A percentile compares a stretch with the other conserved stretches of the same genome.
phyloP scores from a whole-genome alignment of 164 flowering plant species.

The Cinnamomum chago region DNA sequence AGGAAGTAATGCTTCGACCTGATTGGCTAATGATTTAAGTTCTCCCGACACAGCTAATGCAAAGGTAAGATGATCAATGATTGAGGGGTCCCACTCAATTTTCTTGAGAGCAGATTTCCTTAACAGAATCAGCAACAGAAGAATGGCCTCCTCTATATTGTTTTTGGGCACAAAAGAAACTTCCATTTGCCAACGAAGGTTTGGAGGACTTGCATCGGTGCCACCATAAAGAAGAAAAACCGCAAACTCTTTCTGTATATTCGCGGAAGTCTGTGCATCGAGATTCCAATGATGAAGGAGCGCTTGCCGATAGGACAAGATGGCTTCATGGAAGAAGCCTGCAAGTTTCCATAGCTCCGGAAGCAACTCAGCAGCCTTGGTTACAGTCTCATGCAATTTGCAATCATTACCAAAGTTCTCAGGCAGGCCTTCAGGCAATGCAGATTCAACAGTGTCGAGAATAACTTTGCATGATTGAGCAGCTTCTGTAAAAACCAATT shows the following conservation, averaged over 20 bases:
- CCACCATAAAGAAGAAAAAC: conserved; percentile 84
- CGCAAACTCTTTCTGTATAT: conserved; percentile 78
- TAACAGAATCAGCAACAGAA: conserved; percentile 61
- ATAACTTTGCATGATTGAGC: conserved; percentile 81
- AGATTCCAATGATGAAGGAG: conserved; percentile 82
- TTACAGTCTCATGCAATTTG: conserved; percentile 72
- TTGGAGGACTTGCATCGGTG: conserved; percentile 72
- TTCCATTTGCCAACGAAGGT: conserved; percentile 70
- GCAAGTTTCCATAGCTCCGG: conserved; percentile 82
- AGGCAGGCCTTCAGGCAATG: conserved; percentile 75
- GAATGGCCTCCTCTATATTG: conserved; percentile 86
- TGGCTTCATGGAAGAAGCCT: conserved; percentile 54
- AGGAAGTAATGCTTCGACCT: conserved; percentile 68
- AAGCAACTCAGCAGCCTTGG: conserved; percentile 75
- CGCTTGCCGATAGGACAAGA: conserved; percentile 67
- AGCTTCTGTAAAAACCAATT: conserved; percentile 69
- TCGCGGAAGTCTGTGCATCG: conserved; percentile 55
- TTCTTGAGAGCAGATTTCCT: conserved; percentile 41
- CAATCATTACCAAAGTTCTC: conserved; percentile 50
- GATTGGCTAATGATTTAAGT: conserved; percentile 44
- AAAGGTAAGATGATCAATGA: conserved; percentile 75
- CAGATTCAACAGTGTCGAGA: conserved; percentile 78
- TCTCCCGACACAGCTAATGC: conserved; percentile 73
- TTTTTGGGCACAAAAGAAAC: conserved; percentile 77
- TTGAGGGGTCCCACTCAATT: conserved; percentile 75